These are phyloP conservation scores for Trametes pubescens DNA, from an alignment of 1,284 basidiomycete species.

Conservation along the genomic window DNA sequence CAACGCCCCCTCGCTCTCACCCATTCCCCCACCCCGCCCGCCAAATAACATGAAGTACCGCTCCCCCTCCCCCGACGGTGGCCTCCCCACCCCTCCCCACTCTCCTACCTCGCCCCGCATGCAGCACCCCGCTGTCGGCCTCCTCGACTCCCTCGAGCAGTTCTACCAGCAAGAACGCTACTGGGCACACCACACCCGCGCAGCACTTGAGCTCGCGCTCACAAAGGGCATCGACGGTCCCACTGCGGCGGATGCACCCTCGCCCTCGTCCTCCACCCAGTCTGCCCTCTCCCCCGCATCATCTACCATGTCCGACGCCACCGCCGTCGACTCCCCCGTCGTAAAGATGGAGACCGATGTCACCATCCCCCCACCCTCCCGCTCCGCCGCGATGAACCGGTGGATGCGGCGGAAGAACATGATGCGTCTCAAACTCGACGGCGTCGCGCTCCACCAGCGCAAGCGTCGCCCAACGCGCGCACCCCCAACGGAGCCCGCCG, in stretches of 20 bases:
- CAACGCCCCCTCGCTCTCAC: constrained; percentile 23
- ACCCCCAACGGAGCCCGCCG: constrained; percentile 51
- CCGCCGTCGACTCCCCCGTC: constrained; percentile 23
- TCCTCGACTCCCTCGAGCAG: constrained; percentile 67
- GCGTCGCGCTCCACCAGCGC: constrained; percentile 46
- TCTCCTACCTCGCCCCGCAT: constrained; percentile 49
- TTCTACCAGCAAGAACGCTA: constrained; percentile 74
- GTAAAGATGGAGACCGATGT: constrained; percentile 42
- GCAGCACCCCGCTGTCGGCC: constrained; percentile 54
- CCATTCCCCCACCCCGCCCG: constrained; percentile 22
- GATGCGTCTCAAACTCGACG: constrained; percentile 56
- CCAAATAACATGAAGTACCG: constrained; percentile 39
- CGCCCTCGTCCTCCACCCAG: constrained; percentile 33
- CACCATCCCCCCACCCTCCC: constrained; percentile 34
- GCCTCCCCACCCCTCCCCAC: constrained; percentile 56
- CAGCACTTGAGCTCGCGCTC: constrained; percentile 44
- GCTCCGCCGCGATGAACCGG: constrained; percentile 41
- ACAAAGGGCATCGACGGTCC: constrained; percentile 44
- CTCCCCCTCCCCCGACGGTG: constrained; percentile 38
- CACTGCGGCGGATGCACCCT: constrained; percentile 36
- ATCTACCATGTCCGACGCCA: constrained; percentile 30
- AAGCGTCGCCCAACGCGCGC: constrained; percentile 41
- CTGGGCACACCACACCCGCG: constrained; percentile 64
- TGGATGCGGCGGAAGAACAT: constrained; percentile 59
- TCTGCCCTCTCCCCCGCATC: constrained; percentile 30